These are phyloP conservation scores for Salix dunnii DNA, from an alignment of 345 rosid genomes.

Conservation along the genomic window DNA sequence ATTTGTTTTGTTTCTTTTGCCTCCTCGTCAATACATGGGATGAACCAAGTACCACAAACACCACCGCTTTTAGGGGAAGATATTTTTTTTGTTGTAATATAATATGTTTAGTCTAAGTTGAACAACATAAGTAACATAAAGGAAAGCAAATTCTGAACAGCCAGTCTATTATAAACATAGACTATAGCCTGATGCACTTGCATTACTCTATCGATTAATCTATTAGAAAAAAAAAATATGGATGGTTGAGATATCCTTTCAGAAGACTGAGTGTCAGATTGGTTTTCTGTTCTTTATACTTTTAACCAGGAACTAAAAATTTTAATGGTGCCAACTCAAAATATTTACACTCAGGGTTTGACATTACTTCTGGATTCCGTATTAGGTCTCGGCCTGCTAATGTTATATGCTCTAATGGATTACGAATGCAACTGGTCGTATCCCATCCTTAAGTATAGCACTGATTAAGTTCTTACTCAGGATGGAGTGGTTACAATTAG, in stretches of 20 bases:
- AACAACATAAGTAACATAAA: background rate
- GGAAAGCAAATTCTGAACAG: background rate
- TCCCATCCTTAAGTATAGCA: background rate
- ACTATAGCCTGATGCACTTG: background rate
- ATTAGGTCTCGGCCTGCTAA: background rate
- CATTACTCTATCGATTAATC: background rate
- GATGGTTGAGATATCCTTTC: constrained; percentile 8
- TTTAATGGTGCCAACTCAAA: background rate
- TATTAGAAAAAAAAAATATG: background rate
- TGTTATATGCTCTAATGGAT: background rate
- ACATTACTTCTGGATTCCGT: background rate
- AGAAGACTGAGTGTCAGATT: background rate
- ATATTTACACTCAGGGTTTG: background rate
- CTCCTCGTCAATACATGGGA: background rate
- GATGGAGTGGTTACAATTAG: background rate
- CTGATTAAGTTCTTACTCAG: background rate
- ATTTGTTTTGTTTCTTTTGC: background rate
- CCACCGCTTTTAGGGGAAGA: background rate
- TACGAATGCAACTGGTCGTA: background rate
- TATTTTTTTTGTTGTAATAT: background rate
- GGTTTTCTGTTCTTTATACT: background rate
- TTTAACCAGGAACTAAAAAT: background rate
- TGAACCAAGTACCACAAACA: background rate
- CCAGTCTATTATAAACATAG: background rate
- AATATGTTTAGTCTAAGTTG: background rate